Conservation (phyloP, 2,329 filamentous ascomycete species). For the Pestalotiopsis sp. region DNA sequence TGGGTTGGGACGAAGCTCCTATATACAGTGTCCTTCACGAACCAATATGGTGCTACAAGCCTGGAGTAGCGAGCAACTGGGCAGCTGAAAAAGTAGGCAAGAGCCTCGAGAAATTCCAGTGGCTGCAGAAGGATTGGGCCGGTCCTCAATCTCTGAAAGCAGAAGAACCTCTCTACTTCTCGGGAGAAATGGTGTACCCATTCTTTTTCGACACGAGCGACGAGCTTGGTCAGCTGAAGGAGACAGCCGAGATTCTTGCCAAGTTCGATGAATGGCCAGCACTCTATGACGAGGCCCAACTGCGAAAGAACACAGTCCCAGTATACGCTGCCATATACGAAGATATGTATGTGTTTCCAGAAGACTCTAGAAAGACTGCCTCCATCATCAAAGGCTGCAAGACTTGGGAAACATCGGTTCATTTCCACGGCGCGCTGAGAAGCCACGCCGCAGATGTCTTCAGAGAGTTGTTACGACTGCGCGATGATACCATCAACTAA, state of each 20-base stretch:
- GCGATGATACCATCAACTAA: conserved; percentile 67
- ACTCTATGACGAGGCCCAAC: conserved; percentile 74
- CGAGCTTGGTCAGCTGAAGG: conserved; percentile 70
- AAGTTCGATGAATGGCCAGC: conserved; percentile 68
- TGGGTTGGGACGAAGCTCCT: conserved; percentile 73
- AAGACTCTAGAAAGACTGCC: conserved; percentile 73
- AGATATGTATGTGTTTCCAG: conserved; percentile 90
- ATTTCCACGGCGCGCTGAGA: conserved; percentile 85
- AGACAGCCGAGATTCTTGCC: conserved; percentile 73
- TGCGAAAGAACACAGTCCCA: conserved; percentile 78
- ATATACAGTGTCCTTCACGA: conserved; percentile 90
- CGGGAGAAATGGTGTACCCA: conserved; percentile 90
- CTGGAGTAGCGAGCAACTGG: conserved; percentile 68
- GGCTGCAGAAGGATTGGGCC: conserved; percentile 47
- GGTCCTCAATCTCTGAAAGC: conserved; percentile 34
- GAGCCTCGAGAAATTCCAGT: conserved; percentile 46
- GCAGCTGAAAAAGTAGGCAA: conserved; percentile 68
- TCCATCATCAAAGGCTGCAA: conserved; percentile 74
- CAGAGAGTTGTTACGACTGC: conserved; percentile 72
- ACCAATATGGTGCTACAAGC: conserved; percentile 78
- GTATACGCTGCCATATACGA: conserved; percentile 86
- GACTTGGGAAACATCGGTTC: conserved; percentile 80
- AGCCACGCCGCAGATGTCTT: conserved; percentile 76
- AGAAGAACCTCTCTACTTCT: conserved; percentile 70
- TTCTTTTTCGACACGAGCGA: conserved; percentile 81